phyloP scores from a whole-genome alignment of 352 stramenopile species.

The Phytophthora palmivora region DNA sequence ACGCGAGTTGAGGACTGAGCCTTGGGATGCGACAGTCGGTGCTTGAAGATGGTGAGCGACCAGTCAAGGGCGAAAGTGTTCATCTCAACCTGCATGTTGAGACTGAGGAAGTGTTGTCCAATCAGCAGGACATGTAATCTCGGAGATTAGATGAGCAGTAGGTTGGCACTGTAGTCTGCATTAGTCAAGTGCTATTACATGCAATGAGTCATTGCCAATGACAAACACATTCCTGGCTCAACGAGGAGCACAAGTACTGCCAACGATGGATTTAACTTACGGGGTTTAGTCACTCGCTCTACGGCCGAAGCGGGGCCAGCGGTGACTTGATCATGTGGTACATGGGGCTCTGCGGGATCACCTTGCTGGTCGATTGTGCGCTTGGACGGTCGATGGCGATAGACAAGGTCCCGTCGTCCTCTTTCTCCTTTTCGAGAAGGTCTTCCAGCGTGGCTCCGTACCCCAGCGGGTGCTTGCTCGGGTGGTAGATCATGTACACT shows the following conservation, averaged over 20 bases:
- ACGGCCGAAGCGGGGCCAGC: constrained; percentile 25
- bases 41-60: constrained; percentile 27
- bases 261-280: constrained; percentile 20
- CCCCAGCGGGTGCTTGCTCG: constrained; percentile 46
- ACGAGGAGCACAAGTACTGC: no score
- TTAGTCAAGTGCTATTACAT: no score
- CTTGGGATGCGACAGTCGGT: constrained; percentile 6
- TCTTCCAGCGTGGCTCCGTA: constrained; percentile 24
- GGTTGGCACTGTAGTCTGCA: no score
- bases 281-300: background rate
- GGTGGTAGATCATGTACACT: constrained; percentile 56
- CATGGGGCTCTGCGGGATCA: constrained; percentile 24
- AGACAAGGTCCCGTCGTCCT: constrained; percentile 19
- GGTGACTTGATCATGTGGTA: constrained; percentile 41
- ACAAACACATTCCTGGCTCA: no score
- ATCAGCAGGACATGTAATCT: no score
- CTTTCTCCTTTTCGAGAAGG: constrained; percentile 33
- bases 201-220: no score
- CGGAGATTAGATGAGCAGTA: no score
- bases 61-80: constrained; percentile 15
- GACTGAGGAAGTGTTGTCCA: no score
- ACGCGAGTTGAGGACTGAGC: constrained; percentile 15
- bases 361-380: constrained; percentile 19
- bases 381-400: constrained; percentile 31
- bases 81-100: no score